Conservation (phyloP, 495 filamentous ascomycete species). For the Penicillium odoratum region DNA sequence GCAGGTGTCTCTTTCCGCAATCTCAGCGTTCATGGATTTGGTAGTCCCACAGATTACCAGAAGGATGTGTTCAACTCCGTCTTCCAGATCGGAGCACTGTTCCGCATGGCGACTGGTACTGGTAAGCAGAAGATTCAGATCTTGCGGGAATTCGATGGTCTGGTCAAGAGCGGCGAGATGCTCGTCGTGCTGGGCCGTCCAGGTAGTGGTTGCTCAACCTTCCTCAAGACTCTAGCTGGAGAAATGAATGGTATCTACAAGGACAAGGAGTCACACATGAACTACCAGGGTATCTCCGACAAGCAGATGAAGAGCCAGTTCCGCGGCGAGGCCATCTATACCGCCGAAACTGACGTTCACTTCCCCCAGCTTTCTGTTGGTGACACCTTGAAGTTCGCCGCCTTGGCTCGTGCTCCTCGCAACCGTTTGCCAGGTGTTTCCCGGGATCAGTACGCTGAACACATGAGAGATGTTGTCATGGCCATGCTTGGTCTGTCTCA, state of each 20-base stretch:
- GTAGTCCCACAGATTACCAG: constrained; percentile 76
- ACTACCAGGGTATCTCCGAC: constrained; percentile 76
- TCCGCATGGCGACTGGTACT: constrained; percentile 43
- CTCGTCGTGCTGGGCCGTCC: constrained; percentile 77
- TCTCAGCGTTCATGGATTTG: constrained; percentile 75
- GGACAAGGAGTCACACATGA: constrained; percentile 55
- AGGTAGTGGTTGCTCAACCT: constrained; percentile 70
- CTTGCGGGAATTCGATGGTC: constrained; percentile 68
- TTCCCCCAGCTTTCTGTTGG: constrained; percentile 67
- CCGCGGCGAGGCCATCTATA: constrained; percentile 69
- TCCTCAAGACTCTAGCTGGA: constrained; percentile 71
- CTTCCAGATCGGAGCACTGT: constrained; percentile 52
- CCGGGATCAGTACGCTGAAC: constrained; percentile 45
- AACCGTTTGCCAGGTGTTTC: constrained; percentile 51
- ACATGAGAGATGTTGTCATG: constrained; percentile 62
- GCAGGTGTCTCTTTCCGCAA: constrained; percentile 56
- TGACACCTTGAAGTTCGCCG: constrained; percentile 65
- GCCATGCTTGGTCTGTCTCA: constrained; percentile 62
- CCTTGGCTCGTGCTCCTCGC: constrained; percentile 50
- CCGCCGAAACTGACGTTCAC: constrained; percentile 65
- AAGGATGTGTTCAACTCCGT: constrained; percentile 74
- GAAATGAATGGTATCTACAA: constrained; percentile 73
- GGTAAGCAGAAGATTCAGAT: constrained; percentile 65
- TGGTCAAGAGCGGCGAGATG: constrained; percentile 77
- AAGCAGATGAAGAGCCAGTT: constrained; percentile 66